Conservation (phyloP, 768 basidiomycete species). For the Kwoniella newhampshirensis region DNA sequence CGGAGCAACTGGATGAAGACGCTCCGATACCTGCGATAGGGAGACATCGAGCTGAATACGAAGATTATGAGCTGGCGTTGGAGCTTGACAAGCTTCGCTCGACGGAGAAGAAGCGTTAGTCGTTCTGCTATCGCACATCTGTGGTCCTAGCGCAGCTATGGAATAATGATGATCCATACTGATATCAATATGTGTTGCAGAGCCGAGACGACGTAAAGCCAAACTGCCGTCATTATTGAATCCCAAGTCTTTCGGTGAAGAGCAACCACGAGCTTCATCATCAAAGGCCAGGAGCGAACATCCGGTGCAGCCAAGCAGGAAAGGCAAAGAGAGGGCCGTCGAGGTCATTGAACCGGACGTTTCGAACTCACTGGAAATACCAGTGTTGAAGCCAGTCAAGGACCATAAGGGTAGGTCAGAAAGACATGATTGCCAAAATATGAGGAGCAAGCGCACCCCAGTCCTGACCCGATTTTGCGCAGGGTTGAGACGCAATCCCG, state of each 20-base stretch:
- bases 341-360: no score
- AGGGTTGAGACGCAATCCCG: slow-evolving; percentile 63
- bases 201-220: neutral
- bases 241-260: slow-evolving; percentile 6
- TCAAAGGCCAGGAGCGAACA: neutral
- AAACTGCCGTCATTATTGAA: slow-evolving; percentile 11
- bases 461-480: no score
- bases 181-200: no score
- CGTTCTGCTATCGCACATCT: no score
- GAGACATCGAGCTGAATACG: slow-evolving; percentile 5
- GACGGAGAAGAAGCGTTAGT: no score
- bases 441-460: no score
- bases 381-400: no score
- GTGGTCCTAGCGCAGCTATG: no score
- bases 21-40: neutral
- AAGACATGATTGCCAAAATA: no score
- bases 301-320: neutral
- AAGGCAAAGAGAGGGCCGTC: slow-evolving; percentile 30
- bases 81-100: slow-evolving; percentile 11
- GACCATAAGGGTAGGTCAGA: no score
- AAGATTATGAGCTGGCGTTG: slow-evolving; percentile 16
- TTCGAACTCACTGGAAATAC: no score
- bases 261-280: neutral
- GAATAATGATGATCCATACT: no score
- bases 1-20: neutral